Percentiles rank a stretch among this genome's conserved stretches.
These are phyloP conservation scores for Phytopythium boreale DNA, from an alignment of 352 stramenopile species.

Conservation along the genomic window DNA sequence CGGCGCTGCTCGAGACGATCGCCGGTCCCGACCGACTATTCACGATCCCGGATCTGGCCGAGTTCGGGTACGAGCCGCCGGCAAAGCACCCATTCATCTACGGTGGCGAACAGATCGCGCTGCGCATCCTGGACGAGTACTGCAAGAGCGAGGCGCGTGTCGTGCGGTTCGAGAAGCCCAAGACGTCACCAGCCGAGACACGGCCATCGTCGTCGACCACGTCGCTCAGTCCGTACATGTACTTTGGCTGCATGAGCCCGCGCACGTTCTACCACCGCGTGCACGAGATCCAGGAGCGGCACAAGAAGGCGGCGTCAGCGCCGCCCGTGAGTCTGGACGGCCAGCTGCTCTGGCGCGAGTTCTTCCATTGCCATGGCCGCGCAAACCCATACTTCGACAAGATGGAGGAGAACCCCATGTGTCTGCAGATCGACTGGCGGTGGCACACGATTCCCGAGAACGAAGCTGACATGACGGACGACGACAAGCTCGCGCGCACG, in stretches of 20 bases:
- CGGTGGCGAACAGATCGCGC: conserved; percentile 61
- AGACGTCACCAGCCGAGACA: conserved; percentile 91
- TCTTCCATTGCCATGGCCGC: conserved; percentile 87
- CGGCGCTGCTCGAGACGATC: conserved; percentile 34
- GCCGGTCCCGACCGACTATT: conserved; percentile 62
- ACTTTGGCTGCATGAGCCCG: conserved; percentile 91
- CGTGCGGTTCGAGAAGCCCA: conserved; percentile 96
- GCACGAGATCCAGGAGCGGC: conserved; percentile 62
- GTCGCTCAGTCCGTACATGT: conserved; percentile 94
- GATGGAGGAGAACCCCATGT: conserved; percentile 94
- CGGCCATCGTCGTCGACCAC: conserved; percentile 92
- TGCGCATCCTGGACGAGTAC: conserved; percentile 65
- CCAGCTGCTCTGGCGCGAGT: conserved; percentile 96
- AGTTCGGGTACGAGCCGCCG: conserved; percentile 59
- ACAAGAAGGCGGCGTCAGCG: conserved; percentile 62
- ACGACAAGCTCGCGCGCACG: conserved; percentile 77
- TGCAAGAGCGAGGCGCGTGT: conserved; percentile 84
- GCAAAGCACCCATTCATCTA: conserved; percentile 71
- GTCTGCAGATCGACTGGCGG: conserved; percentile 81
- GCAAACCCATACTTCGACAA: conserved; percentile 90
- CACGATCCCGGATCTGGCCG: conserved; percentile 53
- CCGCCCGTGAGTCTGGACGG: conserved; percentile 92
- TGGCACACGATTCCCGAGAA: conserved; percentile 82
- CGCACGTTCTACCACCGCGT: conserved; percentile 92
- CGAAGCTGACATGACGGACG: conserved; percentile 62